Evolutionary conservation across 2,329 filamentous ascomycete genomes (phyloP), one percentile per base, ranked within the genome.

Genomic region (Albophoma yamanashiensis): DNA sequence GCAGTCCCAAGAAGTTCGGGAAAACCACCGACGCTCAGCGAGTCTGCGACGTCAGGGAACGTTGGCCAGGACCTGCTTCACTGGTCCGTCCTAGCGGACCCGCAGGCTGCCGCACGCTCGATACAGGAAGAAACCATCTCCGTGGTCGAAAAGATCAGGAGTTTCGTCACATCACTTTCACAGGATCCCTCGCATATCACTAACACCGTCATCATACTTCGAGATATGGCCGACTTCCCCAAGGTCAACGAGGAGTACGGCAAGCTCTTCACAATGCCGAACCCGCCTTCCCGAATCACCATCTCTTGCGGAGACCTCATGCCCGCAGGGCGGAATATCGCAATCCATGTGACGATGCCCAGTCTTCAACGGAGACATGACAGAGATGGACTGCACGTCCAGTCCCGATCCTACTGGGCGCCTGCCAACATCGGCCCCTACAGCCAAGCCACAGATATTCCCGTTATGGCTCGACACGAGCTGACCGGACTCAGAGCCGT

Each of bases 401-500:
- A 97, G 74, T 92, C 89, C 4, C 81, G 90, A 45, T 96, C 91
- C 14, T 97, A 97, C 78, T 99, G 94, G 94, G 94, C 94, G 0
- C 94, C 94, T 0, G 93, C 94, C 25, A 97, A 97, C 69, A 97
- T 99, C 59, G 94, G 94, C 0, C 94, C 94, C 0, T 97, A 97
- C 73, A 97, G 92, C 60, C 94, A 99, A 75, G 91, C 92, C 4
- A 85, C 94, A 57, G 79, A 82, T 2, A 75, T 84, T 14, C 74
- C 70, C 4, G 59, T 74, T 15, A 67, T 66, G 20, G 58, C 60
- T 15, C 56, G 58, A 9, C 42, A 58, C 5, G 59, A 62, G 20
- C 56, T 58, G n/a, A 63, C 62, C 5, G 67, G 68, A 1, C 62
- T 73, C 2, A 70, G 74, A 43, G 62, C 74, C 1, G 74, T 93